These are phyloP conservation scores for Sporothrix globosa DNA, from an alignment of 2,329 filamentous ascomycete species.

Conservation along the genomic window DNA sequence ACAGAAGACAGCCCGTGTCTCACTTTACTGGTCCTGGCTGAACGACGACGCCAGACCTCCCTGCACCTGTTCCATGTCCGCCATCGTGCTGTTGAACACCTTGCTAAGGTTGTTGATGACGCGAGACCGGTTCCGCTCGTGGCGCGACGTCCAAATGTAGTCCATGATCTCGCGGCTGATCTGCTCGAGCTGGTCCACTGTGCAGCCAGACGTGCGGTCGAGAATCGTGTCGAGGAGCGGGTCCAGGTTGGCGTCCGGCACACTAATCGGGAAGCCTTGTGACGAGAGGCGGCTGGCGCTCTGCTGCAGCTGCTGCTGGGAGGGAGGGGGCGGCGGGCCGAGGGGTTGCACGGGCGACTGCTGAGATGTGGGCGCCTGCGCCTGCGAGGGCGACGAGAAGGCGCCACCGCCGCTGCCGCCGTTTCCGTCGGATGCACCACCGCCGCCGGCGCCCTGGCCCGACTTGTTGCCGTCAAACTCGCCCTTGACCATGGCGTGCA, in stretches of 20 bases:
- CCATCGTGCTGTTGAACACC: slow-evolving; percentile 75
- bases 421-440: slow-evolving; percentile 28
- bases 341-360: slow-evolving; percentile 30
- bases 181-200: slow-evolving; percentile 93
- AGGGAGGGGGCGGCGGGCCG: slow-evolving; percentile 40
- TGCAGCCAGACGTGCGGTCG: slow-evolving; percentile 71
- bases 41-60: slow-evolving; percentile 49
- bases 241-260: slow-evolving; percentile 55
- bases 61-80: slow-evolving; percentile 65
- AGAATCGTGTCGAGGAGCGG: slow-evolving; percentile 67
- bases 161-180: slow-evolving; percentile 91
- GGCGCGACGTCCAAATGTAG: slow-evolving; percentile 76
- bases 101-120: slow-evolving; percentile 62
- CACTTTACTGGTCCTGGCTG: slow-evolving; percentile 47
- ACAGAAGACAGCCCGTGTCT: not conserved
- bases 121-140: slow-evolving; percentile 79
- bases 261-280: slow-evolving; percentile 51
- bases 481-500: slow-evolving; percentile 50
- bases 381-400: slow-evolving; percentile 12
- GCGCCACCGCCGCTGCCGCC: not conserved
- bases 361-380: slow-evolving; percentile 11
- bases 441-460: slow-evolving; percentile 36
- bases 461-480: slow-evolving; percentile 42
- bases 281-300: slow-evolving; percentile 46
- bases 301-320: slow-evolving; percentile 45